Evolutionary conservation across 176 grass and related monocot genomes (phyloP).

Genomic region (Hordeum vulgare): DNA sequence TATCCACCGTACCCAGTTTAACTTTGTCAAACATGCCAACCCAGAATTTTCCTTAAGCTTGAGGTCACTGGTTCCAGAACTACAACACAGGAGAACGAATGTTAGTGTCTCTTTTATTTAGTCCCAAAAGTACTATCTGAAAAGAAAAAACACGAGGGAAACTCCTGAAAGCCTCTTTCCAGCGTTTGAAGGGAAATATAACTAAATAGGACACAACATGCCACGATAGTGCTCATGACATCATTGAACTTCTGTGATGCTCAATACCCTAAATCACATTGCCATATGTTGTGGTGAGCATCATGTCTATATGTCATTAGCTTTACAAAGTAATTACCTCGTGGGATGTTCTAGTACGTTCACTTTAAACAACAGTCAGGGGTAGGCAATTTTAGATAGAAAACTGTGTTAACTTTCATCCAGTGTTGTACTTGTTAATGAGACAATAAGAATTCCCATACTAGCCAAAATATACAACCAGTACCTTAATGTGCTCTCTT

Average conservation of each 20-base stretch:
- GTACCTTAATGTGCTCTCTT: not conserved
- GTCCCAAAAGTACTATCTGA: not conserved
- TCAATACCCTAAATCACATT: not conserved
- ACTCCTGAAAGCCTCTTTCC: not conserved
- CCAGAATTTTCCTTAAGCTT: not conserved
- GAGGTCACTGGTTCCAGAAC: not conserved
- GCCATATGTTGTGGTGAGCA: not conserved
- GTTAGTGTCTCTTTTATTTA: not conserved
- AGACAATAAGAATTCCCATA: not conserved
- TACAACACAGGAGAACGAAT: not conserved
- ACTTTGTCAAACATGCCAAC: not conserved
- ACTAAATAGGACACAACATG: not conserved
- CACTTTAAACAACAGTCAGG: not conserved
- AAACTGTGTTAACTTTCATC: not conserved
- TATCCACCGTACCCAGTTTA: slow-evolving; percentile 5
- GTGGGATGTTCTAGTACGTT: not conserved
- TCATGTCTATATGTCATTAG: not conserved
- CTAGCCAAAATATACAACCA: not conserved
- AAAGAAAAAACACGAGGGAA: not conserved
- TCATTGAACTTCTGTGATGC: not conserved
- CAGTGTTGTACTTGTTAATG: not conserved
- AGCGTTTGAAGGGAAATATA: not conserved
- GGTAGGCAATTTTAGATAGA: not conserved
- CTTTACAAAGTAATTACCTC: not conserved
- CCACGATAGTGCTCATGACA: not conserved